A percentile compares a stretch with the other conserved stretches of the same genome.
Conservation (phyloP, 2,329 filamentous ascomycete genomes). For the Xylaria digitata region DNA sequence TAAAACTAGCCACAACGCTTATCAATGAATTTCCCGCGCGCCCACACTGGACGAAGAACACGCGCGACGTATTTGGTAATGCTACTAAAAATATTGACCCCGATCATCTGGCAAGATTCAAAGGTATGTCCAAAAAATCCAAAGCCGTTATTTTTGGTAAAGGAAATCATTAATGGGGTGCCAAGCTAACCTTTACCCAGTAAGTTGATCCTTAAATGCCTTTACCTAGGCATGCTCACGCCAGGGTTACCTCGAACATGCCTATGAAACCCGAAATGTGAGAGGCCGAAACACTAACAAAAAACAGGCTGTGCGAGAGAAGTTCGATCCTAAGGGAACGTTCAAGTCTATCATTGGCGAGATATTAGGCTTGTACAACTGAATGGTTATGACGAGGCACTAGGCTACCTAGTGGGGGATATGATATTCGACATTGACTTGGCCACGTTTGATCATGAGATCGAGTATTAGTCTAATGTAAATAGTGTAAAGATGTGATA, state of each 20-base stretch:
- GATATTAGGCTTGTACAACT: conserved; percentile 59
- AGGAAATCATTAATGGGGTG: background rate
- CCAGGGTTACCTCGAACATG: background rate
- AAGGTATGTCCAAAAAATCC: conserved; percentile 49
- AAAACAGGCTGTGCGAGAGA: conserved; percentile 49
- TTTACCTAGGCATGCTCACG: too few species aligned
- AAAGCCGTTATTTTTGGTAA: background rate
- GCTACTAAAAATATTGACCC: conserved; percentile 61
- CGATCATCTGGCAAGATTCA: conserved; percentile 59
- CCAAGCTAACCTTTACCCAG: conserved; percentile 19
- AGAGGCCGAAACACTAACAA: conserved; percentile 8
- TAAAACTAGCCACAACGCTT: conserved; percentile 58
- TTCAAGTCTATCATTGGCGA: conserved; percentile 62
- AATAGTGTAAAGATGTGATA: background rate
- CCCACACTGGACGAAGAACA: conserved; percentile 67
- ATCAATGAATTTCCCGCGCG: conserved; percentile 63
- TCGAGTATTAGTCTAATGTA: background rate
- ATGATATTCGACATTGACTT: background rate
- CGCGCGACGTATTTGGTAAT: conserved; percentile 58
- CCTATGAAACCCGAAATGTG: background rate
- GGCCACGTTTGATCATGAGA: background rate
- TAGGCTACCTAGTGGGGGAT: background rate
- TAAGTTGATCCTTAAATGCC: conserved; percentile 4
- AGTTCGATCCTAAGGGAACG: conserved; percentile 60
- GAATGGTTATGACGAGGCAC: conserved; percentile 7